A percentile compares a stretch with the other conserved stretches of the same genome.
These are phyloP conservation scores for Phytophthora quininea DNA, from an alignment of 352 stramenopile species.

Conservation along the genomic window DNA sequence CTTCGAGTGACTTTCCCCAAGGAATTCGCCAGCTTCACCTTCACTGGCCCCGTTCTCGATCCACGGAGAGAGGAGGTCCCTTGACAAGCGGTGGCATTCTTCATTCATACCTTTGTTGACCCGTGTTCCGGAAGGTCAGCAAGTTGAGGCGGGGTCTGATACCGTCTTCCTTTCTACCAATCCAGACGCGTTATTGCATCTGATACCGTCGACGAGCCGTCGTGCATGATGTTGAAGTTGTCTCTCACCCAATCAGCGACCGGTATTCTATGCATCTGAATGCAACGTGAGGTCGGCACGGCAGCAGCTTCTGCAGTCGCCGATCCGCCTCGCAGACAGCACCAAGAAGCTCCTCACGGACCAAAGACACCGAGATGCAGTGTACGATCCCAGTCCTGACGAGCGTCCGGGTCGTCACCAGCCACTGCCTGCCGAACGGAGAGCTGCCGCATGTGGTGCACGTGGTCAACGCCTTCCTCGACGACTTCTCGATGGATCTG, in stretches of 20 bases:
- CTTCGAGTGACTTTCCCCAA: too few species aligned
- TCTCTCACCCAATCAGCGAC: background rate
- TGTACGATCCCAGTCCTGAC: constrained; percentile 9
- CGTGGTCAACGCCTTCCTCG: constrained; percentile 17
- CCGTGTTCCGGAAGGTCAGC: too few species aligned
- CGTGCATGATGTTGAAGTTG: background rate
- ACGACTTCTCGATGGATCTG: constrained; percentile 21
- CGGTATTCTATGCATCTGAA: background rate
- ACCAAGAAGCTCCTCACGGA: background rate
- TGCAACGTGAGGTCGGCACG: background rate
- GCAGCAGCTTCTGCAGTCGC: background rate
- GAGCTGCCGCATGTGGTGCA: constrained; percentile 24
- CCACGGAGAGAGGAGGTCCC: too few species aligned
- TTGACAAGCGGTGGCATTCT: too few species aligned
- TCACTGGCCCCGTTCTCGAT: too few species aligned
- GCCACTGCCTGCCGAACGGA: constrained; percentile 11
- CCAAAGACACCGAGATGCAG: constrained; percentile 1
- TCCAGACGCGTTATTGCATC: background rate
- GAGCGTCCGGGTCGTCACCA: constrained; percentile 9
- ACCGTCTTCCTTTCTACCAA: background rate
- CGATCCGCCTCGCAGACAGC: background rate
- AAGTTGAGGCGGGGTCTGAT: background rate
- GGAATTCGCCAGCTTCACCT: too few species aligned
- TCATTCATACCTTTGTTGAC: too few species aligned
- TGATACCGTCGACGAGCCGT: background rate